A percentile compares a stretch with the other conserved stretches of the same genome.
These are phyloP conservation scores for Eucalyptus virginea DNA, from an alignment of 345 rosid genomes.

Conservation along the genomic window DNA sequence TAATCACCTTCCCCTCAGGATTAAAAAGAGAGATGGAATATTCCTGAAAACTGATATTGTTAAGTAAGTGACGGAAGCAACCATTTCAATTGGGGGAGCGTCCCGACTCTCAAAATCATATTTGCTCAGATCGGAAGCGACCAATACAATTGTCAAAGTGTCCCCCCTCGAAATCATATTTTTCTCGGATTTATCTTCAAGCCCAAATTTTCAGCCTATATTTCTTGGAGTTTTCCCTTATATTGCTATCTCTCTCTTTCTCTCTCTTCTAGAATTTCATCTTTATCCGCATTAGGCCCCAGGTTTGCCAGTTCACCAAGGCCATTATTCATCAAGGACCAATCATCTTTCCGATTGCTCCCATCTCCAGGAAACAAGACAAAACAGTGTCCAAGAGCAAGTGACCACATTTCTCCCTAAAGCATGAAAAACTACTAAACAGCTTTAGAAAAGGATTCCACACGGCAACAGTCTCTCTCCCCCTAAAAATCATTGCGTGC, in stretches of 20 bases:
- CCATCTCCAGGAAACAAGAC: neutral
- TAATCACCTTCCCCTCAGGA: neutral
- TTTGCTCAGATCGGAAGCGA: neutral
- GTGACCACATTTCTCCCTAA: neutral
- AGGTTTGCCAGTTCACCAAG: neutral
- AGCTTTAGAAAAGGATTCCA: neutral
- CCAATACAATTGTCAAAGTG: neutral
- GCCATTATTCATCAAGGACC: neutral
- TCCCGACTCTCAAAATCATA: neutral
- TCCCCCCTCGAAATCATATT: neutral
- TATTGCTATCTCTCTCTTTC: neutral
- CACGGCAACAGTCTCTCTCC: neutral
- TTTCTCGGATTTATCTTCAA: neutral
- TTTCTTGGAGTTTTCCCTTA: neutral
- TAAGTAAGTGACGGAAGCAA: neutral
- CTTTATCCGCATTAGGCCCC: neutral
- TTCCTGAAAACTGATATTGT: neutral
- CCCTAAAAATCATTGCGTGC: neutral
- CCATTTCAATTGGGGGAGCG: neutral
- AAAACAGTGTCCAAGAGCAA: neutral
- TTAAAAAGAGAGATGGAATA: neutral
- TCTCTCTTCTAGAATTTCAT: neutral
- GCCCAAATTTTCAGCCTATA: neutral
- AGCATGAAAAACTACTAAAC: neutral
- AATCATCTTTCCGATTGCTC: neutral